phyloP scores from a whole-genome alignment of 345 rosid genomes.

The Murraya paniculata region DNA sequence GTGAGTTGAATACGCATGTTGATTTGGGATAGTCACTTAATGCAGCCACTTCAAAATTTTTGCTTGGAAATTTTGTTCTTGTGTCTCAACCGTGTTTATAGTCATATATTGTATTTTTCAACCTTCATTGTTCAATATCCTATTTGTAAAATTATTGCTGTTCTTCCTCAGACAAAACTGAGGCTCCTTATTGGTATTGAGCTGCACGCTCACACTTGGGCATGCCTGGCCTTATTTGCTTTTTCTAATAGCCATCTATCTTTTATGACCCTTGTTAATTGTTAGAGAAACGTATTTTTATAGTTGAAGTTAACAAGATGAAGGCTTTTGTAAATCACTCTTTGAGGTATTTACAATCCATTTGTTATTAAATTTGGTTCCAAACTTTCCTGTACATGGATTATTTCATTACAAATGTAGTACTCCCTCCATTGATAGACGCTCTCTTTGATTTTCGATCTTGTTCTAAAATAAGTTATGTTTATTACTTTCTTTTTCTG shows the following conservation, averaged over 20 bases:
- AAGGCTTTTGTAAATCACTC: not conserved
- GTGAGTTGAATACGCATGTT: slow-evolving; percentile 37
- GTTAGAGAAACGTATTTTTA: not conserved
- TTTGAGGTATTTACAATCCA: not conserved
- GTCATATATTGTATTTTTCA: not conserved
- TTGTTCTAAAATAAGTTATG: not conserved
- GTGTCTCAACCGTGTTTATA: slow-evolving; percentile 1
- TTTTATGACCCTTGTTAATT: not conserved
- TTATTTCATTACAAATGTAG: not conserved
- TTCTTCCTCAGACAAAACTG: not conserved
- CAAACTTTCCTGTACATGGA: not conserved
- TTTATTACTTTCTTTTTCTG: not conserved
- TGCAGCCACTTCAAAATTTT: not conserved
- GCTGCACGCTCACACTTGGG: not conserved
- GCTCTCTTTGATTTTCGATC: not conserved
- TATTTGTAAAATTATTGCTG: not conserved
- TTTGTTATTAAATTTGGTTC: not conserved
- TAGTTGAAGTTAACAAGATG: not conserved
- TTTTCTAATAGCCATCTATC: not conserved
- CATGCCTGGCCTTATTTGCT: not conserved
- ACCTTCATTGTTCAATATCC: not conserved
- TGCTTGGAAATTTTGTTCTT: not conserved
- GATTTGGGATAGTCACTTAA: not conserved
- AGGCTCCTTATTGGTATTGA: not conserved
- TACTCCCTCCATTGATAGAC: not conserved